Evolutionary conservation across 305 asterid species (phyloP), one percentile per base, ranked within the genome.

Genomic region (Fraxinus albicans): DNA sequence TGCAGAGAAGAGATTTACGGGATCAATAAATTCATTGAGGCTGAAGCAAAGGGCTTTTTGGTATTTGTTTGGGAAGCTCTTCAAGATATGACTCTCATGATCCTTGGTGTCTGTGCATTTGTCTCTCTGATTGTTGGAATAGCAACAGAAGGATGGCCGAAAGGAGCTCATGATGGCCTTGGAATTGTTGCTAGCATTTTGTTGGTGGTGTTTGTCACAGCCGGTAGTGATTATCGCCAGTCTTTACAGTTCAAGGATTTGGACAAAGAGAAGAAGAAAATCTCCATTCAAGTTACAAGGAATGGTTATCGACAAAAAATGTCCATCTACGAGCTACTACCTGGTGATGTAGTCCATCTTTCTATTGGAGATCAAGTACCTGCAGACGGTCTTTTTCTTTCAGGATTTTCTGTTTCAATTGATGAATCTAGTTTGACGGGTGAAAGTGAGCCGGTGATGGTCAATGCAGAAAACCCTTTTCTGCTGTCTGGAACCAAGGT

Each of bases 301-400:
- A 84, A 90, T 3, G 97, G 97, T 0, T 95, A 87, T 74, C 78
- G 98, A 42, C 92, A 92, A 72, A 93, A 89, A 88, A 87, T 91
- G 92, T 95, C 99, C 0, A 93, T 95, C 69, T 94, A 92, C 33
- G 86, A 88, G 23, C 87, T 95, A 1, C 88, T 95, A 8, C 91
- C 99, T 0, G 99, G 99, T 4, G 99, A 95, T 53, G 88, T 95
- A 15, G 97, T 95, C 21, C 99, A 95, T 85, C 97, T 95, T 58
- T 88, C 92, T 0, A 93, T 95, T 17, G 99, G 99, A 17, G 99
- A 95, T 87, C 98, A 95, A 83, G 98, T 95, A 84, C 99, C 99
- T 2, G 94, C 99, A 0, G 99, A 95, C 79, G 99, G 99, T 0
- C 94, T 94, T 47, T 95, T 95, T 27, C 91, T 95, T 6, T 89